Evolutionary conservation across 768 basidiomycete species (phyloP).

Genomic region (Melanogaster broomeanus): DNA sequence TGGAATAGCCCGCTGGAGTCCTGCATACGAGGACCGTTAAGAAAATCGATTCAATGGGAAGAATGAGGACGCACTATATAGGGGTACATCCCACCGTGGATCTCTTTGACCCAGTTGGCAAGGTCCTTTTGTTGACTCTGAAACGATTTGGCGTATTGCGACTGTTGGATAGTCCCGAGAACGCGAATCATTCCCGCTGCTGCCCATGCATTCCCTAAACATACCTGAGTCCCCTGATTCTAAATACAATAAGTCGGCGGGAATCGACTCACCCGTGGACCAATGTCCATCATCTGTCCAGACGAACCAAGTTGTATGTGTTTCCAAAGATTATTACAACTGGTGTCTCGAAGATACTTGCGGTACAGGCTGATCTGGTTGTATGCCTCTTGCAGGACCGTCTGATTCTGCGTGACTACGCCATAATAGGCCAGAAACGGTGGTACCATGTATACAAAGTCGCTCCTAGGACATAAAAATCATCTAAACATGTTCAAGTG

Average conservation of each 20-base stretch:
- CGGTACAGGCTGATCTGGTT: slow-evolving; percentile 75
- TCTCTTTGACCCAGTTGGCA: slow-evolving; percentile 66
- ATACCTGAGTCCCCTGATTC: background rate
- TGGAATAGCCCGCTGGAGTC: slow-evolving; percentile 42
- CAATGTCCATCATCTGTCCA: slow-evolving; percentile 69
- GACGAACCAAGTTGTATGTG: slow-evolving; percentile 65
- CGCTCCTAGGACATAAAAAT: slow-evolving; percentile 50
- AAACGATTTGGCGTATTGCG: slow-evolving; percentile 52
- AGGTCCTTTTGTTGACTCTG: slow-evolving; percentile 58
- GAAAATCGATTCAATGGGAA: background rate
- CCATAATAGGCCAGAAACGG: slow-evolving; percentile 89
- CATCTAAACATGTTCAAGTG: background rate
- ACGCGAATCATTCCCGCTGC: slow-evolving; percentile 87
- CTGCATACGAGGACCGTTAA: background rate
- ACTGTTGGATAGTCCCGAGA: slow-evolving; percentile 68
- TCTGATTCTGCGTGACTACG: slow-evolving; percentile 53
- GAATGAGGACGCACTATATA: slow-evolving; percentile 46
- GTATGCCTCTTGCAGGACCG: slow-evolving; percentile 64
- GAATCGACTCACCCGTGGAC: slow-evolving; percentile 61
- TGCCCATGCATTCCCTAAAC: slow-evolving; percentile 83
- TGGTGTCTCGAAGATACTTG: slow-evolving; percentile 54
- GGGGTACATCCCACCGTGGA: slow-evolving; percentile 70
- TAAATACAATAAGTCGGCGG: background rate
- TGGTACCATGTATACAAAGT: slow-evolving; percentile 84
- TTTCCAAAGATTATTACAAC: slow-evolving; percentile 63